A percentile compares a stretch with the other conserved stretches of the same genome.
These are phyloP conservation scores for Flaveria floridana DNA, from an alignment of 140 eudicot species.

Conservation along the genomic window DNA sequence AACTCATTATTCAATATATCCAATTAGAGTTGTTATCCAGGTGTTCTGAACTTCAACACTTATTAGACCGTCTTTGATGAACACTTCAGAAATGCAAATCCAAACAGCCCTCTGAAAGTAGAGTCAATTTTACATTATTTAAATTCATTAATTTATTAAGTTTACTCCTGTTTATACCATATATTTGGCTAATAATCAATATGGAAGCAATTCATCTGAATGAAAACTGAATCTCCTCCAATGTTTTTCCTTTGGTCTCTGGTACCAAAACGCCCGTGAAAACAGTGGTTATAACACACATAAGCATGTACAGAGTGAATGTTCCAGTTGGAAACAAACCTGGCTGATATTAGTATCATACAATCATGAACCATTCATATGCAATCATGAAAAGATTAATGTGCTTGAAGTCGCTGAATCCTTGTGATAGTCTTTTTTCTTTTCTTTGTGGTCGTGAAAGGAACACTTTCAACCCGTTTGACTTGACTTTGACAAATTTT, in stretches of 20 bases:
- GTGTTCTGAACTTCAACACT: neutral
- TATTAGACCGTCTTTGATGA: neutral
- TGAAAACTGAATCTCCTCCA: conserved; percentile 87
- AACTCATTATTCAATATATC: no score
- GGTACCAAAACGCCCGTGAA: conserved; percentile 72
- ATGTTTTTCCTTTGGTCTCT: conserved; percentile 87
- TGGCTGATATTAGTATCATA: conserved; percentile 10
- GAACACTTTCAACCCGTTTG: neutral
- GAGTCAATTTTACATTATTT: neutral
- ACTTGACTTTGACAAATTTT: neutral
- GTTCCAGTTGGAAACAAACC: conserved; percentile 51
- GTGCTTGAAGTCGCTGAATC: neutral
- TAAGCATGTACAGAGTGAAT: conserved; percentile 61
- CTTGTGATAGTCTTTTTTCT: no score
- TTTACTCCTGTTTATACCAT: neutral
- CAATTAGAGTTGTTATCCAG: neutral
- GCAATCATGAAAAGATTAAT: neutral
- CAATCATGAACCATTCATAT: no score
- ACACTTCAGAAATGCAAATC: neutral
- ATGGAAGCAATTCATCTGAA: conserved; percentile 51
- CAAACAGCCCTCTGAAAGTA: neutral
- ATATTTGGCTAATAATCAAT: neutral
- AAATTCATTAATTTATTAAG: neutral
- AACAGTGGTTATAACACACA: conserved; percentile 50
- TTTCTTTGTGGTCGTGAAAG: no score